These are phyloP conservation scores for Xenoacremonium recifei DNA, from an alignment of 2,329 filamentous ascomycete genomes.

Conservation along the genomic window DNA sequence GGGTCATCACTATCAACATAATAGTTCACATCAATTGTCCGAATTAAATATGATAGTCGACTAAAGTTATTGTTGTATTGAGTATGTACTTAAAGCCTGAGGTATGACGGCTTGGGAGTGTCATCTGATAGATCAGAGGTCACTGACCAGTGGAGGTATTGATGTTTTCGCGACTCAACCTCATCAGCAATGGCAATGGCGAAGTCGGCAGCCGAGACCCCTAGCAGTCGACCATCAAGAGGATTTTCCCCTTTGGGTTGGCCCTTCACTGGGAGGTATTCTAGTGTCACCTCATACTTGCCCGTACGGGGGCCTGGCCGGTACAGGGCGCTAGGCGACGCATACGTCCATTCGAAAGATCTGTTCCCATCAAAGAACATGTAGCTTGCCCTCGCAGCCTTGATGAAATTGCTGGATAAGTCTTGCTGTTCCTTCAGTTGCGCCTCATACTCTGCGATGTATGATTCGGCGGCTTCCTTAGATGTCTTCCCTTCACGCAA, in stretches of 20 bases:
- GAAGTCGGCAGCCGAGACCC: conserved; percentile 9
- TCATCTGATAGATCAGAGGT: conserved; percentile 5
- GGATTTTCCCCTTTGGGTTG: not conserved
- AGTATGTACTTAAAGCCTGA: not conserved
- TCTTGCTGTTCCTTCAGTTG: not conserved
- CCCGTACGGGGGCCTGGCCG: conserved; percentile 8
- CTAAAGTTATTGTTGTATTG: too few species aligned
- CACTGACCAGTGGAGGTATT: conserved; percentile 3
- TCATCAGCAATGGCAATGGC: conserved; percentile 13
- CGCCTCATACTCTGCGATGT: conserved; percentile 3
- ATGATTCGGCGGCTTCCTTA: not conserved
- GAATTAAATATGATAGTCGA: too few species aligned
- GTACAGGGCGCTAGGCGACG: conserved; percentile 8
- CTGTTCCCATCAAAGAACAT: conserved; percentile 11
- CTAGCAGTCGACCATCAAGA: conserved; percentile 4
- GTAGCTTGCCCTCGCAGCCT: conserved; percentile 2
- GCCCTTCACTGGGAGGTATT: conserved; percentile 6
- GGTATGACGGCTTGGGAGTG: conserved; percentile 2
- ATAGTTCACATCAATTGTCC: too few species aligned
- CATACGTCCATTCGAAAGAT: conserved; percentile 10
- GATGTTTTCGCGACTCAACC: conserved; percentile 1
- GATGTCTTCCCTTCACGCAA: too few species aligned
- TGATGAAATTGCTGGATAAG: conserved; percentile 5
- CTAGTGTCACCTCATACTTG: conserved; percentile 1
- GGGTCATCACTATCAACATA: too few species aligned